Percentiles rank a stretch among this genome's conserved stretches.
Evolutionary conservation across 169 alveolate genomes (phyloP).

Genomic region (Plasmodium gallinaceum): DNA sequence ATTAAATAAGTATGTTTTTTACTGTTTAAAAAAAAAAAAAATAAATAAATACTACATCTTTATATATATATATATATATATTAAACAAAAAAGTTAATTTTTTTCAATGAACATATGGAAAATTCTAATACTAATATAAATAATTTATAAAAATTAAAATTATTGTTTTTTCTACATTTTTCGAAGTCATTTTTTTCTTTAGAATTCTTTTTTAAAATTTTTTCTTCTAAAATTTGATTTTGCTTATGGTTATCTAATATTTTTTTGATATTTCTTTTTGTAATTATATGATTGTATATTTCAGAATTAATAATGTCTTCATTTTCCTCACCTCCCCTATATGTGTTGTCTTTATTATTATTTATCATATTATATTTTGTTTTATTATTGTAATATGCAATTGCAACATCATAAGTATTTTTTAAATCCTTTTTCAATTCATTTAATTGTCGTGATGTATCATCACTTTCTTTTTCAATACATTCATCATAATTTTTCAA

Average conservation of each 20-base stretch:
- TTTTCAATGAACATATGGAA: slow-evolving; percentile 32
- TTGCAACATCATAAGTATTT: slow-evolving; percentile 34
- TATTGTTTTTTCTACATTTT: slow-evolving; percentile 4
- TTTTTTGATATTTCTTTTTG: slow-evolving; percentile 63
- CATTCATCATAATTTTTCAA: background rate
- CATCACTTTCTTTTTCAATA: background rate
- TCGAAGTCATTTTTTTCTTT: background rate
- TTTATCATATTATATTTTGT: background rate
- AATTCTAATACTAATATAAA: slow-evolving; percentile 37
- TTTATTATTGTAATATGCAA: slow-evolving; percentile 28
- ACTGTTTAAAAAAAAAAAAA: background rate
- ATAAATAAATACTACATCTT: background rate
- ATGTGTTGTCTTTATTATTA: too few relatives aligned
- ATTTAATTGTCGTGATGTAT: slow-evolving; percentile 18
- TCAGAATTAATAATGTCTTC: slow-evolving; percentile 3
- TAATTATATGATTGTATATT: slow-evolving; percentile 25
- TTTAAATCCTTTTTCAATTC: slow-evolving; percentile 29
- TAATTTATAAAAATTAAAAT: slow-evolving; percentile 41
- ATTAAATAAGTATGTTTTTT: background rate
- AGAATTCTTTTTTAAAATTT: background rate
- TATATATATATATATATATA: background rate
- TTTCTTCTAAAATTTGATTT: slow-evolving; percentile 7
- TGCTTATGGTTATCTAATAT: slow-evolving; percentile 14
- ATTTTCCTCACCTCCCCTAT: background rate
- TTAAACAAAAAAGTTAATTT: background rate